Evolutionary conservation across 2,329 filamentous ascomycete genomes (phyloP), one percentile per base, ranked within the genome.

Genomic region (Colletotrichum somersetense): DNA sequence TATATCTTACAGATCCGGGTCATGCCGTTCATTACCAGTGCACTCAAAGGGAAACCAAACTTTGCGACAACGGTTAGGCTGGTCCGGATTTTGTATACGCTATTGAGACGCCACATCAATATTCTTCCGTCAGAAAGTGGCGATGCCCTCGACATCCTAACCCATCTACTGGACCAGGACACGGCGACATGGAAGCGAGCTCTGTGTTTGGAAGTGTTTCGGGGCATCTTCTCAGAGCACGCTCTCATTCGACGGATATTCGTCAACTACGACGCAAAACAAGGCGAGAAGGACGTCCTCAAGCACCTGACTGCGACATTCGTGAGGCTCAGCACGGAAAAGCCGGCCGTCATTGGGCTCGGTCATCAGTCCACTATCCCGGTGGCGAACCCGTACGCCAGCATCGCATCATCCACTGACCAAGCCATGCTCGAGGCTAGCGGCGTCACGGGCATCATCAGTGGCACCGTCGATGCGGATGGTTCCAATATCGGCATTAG

Each of bases 251-350:
- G 96, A 53, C 90, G 92, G 48, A 93, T 97, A 2, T 98, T 94
- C 78, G 87, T 89, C 8, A 85, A 93, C 20, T 98, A 94, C 76
- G 96, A 99, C 78, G 88, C 89, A 18, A 85, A 89, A 62, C 87
- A 93, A 55, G 91, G 89, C 4, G 90, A 92, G 76, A 96, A 92
- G 76, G 87, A 91, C 62, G 89, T 98, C 26, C 84, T 99, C 30
- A 92, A 93, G 76, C 92, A 95, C 69, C 86, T 98, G 72, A 92
- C 96, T 73, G 93, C 94, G 12, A 92, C 93, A 0, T 95, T 99
- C 78, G 96, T 98, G n/a, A 91, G 95, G 18, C 85, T 98, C 11
- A 96, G 96, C 66, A 95, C 95, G 0, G 96, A 99, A 79, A 97
- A 95, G 77, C 96, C 96, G 1, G 85, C 89, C 0, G 86, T 97